Conservation (phyloP, 257 asterid genomes). For the Mitragyna speciosa region DNA sequence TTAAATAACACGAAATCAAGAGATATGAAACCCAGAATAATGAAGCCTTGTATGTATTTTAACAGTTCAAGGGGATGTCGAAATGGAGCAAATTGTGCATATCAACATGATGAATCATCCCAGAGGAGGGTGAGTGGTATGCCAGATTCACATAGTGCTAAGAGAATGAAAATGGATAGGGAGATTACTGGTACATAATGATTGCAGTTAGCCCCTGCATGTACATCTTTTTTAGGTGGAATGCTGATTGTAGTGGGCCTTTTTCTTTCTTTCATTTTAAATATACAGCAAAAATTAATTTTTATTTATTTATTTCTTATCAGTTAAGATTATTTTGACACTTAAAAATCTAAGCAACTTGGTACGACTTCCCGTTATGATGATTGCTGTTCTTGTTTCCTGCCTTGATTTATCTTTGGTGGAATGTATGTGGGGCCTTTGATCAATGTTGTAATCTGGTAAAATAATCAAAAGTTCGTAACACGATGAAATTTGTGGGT, state of each 20-base stretch:
- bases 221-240: slow-evolving; percentile 26
- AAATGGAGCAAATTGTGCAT: slow-evolving; percentile 56
- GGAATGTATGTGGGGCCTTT: not conserved
- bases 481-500: not conserved
- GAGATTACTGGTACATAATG: slow-evolving; percentile 45
- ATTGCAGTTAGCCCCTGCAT: slow-evolving; percentile 24
- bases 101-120: slow-evolving; percentile 42
- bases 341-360: not conserved
- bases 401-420: not conserved
- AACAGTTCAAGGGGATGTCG: slow-evolving; percentile 64
- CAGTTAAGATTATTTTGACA: not conserved
- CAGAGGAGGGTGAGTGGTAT: slow-evolving; percentile 32
- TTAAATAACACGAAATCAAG: slow-evolving; percentile 26
- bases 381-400: not conserved
- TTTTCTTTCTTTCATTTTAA: not conserved
- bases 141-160: slow-evolving; percentile 46
- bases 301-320: not conserved
- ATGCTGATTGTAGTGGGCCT: slow-evolving; percentile 8
- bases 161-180: slow-evolving; percentile 59
- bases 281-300: slow-evolving; percentile 6
- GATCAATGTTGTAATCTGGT: not conserved
- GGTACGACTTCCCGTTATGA: not conserved
- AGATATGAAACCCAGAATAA: slow-evolving; percentile 44
- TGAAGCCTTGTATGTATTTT: slow-evolving; percentile 56
- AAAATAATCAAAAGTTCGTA: not conserved